Conservation (phyloP, 768 basidiomycete genomes). For the Lactarius trivialis region DNA sequence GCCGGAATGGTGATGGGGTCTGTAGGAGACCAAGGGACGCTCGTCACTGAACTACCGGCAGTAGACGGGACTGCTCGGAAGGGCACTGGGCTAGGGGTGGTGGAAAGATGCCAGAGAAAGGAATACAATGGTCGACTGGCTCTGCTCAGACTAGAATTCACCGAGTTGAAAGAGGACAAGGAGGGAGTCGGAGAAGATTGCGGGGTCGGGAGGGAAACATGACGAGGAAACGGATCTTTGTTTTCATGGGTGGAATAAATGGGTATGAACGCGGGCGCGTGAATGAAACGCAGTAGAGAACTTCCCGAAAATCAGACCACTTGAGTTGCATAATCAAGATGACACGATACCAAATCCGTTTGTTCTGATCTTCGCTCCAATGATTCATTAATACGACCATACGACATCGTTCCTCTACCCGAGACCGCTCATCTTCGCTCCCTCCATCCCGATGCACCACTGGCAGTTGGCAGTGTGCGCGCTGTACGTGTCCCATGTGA, state of each 20-base stretch:
- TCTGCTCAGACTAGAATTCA: background rate
- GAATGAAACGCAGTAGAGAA: background rate
- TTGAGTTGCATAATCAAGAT: background rate
- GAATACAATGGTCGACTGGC: background rate
- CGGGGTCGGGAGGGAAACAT: background rate
- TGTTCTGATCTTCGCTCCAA: background rate
- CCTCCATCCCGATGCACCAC: background rate
- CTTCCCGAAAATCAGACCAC: constrained; percentile 17
- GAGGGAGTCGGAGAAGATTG: background rate
- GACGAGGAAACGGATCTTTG: background rate
- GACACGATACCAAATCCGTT: background rate
- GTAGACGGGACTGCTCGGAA: background rate
- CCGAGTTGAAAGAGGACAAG: background rate
- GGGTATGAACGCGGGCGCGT: background rate
- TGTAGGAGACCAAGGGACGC: background rate
- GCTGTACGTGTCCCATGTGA: background rate
- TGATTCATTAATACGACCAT: background rate
- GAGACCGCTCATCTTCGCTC: background rate
- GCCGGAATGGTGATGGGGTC: background rate
- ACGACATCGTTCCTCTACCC: background rate
- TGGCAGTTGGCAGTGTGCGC: background rate
- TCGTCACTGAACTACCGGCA: background rate
- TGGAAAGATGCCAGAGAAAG: background rate
- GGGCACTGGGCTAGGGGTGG: background rate
- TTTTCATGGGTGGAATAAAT: constrained; percentile 1